Base-by-base conservation (phyloP, 2,329 filamentous ascomycete genomes). In the Coleophoma cylindrospora region DNA sequence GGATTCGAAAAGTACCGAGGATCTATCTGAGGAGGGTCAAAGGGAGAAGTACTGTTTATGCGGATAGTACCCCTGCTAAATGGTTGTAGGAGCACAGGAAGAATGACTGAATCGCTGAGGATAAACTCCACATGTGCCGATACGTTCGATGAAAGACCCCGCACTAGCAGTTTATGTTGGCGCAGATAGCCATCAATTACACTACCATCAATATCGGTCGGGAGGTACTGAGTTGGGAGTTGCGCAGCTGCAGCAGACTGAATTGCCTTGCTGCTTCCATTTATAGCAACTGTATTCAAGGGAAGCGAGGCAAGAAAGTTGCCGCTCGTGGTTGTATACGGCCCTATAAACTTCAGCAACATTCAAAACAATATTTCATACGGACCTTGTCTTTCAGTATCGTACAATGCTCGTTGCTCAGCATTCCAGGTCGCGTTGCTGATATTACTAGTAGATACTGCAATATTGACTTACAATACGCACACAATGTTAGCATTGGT, bases 1-100 rank as follows among this genome's bases (percentile, higher is more conserved):
- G 66, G 67, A 51, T 71, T 70, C 14, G 61, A 59, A 1, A 59
- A 60, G 34, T 67, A 61, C 19, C 65, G 61, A 13, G 62, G 62
- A n/a, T 62, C 60, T 52, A 61, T 69, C 13, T 64, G 63, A 21
- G 60, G 60, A 50, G 64, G 63, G 37, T 43, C 60, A 37, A 53
- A 54, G 44, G 68, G 57, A 2, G 49, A 51, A 19, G 50, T 55
- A 19, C 53, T 47, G 22, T 56, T 54, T 2, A 54, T 50, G 40
- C 11, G 19, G 17, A 56, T 45, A 33, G 40, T 50, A 15, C 51
- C 53, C 15, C 53, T 43, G 36, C 47, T 50, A 46, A 55, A 55
- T 3, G 53, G 53, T 40, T 51, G 48, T 14, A 48, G 46, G 13
- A 51, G 47, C 15, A 34, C 43, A 37, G 50, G 45, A 38, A 53